phyloP scores from a whole-genome alignment of 129 eudicot species.

The Centaurea solstitialis region DNA sequence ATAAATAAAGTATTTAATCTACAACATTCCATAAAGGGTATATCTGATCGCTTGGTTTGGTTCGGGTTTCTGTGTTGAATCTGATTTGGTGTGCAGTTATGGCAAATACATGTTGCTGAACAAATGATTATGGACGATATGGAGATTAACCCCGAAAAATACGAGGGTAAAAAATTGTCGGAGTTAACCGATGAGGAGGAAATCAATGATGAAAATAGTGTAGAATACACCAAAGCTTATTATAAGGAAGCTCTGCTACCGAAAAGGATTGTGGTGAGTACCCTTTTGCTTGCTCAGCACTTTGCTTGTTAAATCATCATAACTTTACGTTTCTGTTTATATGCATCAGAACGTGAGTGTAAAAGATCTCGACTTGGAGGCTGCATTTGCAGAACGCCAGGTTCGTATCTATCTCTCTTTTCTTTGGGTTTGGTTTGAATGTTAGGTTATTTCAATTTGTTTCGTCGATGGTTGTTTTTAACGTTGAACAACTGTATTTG shows the following conservation, averaged over 20 bases:
- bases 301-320: constrained; percentile 8
- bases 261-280: constrained; percentile 62
- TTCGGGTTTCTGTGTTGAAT: background rate
- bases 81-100: constrained; percentile 53
- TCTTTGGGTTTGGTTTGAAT: too few relatives aligned
- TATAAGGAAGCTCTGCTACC: constrained; percentile 59
- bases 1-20: background rate
- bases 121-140: constrained; percentile 92
- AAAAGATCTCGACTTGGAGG: constrained; percentile 88
- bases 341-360: constrained; percentile 68
- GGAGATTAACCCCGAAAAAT: constrained; percentile 83
- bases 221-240: constrained; percentile 59
- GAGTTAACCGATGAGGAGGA: constrained; percentile 89
- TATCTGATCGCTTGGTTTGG: background rate
- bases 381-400: constrained; percentile 97
- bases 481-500: background rate
- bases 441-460: too few relatives aligned
- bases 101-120: constrained; percentile 96
- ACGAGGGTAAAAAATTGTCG: constrained; percentile 66
- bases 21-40: background rate
- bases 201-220: constrained; percentile 74
- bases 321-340: background rate
- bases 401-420: constrained; percentile 34
- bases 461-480: background rate
- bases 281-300: background rate